Base-by-base conservation (phyloP, 139 green algal genomes). In the Tetradesmus obliquus region DNA sequence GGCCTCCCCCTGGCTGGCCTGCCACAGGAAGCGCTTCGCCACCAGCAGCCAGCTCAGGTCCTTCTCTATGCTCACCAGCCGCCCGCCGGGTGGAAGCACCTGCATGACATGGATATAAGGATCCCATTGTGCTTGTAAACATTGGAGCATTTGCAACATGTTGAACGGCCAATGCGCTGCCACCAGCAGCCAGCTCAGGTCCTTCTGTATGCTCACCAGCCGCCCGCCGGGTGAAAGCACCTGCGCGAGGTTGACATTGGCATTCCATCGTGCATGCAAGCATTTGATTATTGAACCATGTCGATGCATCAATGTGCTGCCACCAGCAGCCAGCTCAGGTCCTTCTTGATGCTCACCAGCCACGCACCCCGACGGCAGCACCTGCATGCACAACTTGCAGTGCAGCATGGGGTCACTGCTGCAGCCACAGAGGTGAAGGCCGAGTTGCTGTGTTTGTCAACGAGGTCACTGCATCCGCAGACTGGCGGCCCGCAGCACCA, bases 1-100 rank as follows among this genome's bases (percentile, higher is more conserved):
- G 69, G 88, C 81, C 10, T 55, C 9, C 19, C 86, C 86, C 53
- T 90, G 71, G 86, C 91, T 95, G 62, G 93, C 93, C 84, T 97
- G 95, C 94, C 94, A 96, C 88, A 96, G 24, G 91, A 96, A 97
- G 10, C 95, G 91, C 85, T 96, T 96, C 60, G 94, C 94, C 22
- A 90, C 94, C 45, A 97, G 89, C 83, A 90, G 84, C 94, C 95
- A 89, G 24, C 84, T 94, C 76, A 94, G 93, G 84, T 96, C 95
- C 80, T 92, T 95, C 86, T 97, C 96, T 71, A 96, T 94, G 20
- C 76, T 96, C 32, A 97, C 91, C 13, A 97, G 80, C 1, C 82
- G 89, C 4, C 71, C 87, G 5, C 80, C 90, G 0, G 76, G 45
- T 1, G 94, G 90, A 80, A 97, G 90, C 54, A 69, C 93, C 90